phyloP scores from a whole-genome alignment of 345 rosid species.

The Hibiscus mutabilis region DNA sequence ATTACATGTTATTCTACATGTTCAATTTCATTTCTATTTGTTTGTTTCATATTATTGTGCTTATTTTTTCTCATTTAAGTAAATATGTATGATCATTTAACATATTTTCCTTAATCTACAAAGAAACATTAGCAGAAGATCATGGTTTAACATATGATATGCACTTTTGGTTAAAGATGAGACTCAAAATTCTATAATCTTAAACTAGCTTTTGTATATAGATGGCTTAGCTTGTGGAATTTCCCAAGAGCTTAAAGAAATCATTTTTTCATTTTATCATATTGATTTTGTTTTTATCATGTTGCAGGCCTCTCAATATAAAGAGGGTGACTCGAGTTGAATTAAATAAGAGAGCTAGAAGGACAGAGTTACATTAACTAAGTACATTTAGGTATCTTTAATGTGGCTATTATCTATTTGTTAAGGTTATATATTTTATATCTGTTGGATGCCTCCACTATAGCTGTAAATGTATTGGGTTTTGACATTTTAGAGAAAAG shows the following conservation, averaged over 20 bases:
- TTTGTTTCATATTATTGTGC: too few relatives aligned
- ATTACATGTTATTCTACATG: too few relatives aligned
- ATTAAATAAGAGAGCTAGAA: slow-evolving; percentile 66
- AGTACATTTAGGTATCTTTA: slow-evolving; percentile 25
- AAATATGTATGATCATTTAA: too few relatives aligned
- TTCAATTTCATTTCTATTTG: too few relatives aligned
- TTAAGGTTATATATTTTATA: slow-evolving; percentile 3
- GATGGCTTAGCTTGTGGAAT: background rate
- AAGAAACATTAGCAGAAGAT: background rate
- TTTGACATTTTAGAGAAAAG: too few relatives aligned
- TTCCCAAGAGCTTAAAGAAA: background rate
- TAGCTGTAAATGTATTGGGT: too few relatives aligned
- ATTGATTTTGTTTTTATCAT: slow-evolving; percentile 11
- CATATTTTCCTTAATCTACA: too few relatives aligned
- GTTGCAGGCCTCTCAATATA: slow-evolving; percentile 36
- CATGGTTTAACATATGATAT: background rate
- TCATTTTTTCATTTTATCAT: background rate
- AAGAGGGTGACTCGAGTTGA: slow-evolving; percentile 67
- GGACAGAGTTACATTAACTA: slow-evolving; percentile 59
- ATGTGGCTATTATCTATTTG: background rate
- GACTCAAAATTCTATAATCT: background rate
- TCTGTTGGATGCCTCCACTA: too few relatives aligned
- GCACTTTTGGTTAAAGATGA: background rate
- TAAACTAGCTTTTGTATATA: background rate
- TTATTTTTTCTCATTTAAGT: too few relatives aligned